Base-by-base conservation (phyloP, 2,329 filamentous ascomycete genomes). In the Dryadomyces quercivorus region DNA sequence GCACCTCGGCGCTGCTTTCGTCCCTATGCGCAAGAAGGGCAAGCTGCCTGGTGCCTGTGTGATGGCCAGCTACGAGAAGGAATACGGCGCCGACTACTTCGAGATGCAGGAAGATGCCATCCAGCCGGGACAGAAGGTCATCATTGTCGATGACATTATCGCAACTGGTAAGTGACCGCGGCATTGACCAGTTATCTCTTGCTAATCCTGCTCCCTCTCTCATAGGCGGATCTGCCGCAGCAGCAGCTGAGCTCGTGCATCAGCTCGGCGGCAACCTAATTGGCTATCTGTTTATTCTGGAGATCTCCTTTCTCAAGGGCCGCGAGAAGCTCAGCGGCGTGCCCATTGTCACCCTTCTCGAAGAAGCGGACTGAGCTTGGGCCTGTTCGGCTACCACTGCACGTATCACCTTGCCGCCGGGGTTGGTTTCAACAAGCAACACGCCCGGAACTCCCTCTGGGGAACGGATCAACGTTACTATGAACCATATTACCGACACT, bases 81-180 rank as follows among this genome's bases (percentile, higher is more conserved):
- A 98, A 72, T 98, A 98, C 66, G 93, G 93, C 59, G 79, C 84
- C 70, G 93, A 98, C 69, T 85, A 85, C 67, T 97, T 98, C 75
- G 88, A 97, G 78, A 94, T 98, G 76, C 93, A 98, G 75, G 75
- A 80, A 61, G 90, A 86, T 69, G 85, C 85, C 47, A 84, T 98
- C 64, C 84, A 86, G 72, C 77, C 81, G 52, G 91, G 91, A 40
- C 88, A 95, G 74, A 91, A 85, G 69, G 92, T 95, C 56, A 75
- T 98, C 59, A 80, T 98, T 61, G 90, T 98, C 36, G 93, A 98
- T 70, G 93, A 98, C 69, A 95, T 98, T 66, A 97, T 98, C 73
- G 93, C 93, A 55, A 98, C 93, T 60, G 92, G 92, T 95, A 76
- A 69, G 85, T 72, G 51, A 2, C n/a, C 9, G 22, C 12, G 7